phyloP scores from a whole-genome alignment of 2,329 filamentous ascomycete species.

The Diaporthe aspalathi region DNA sequence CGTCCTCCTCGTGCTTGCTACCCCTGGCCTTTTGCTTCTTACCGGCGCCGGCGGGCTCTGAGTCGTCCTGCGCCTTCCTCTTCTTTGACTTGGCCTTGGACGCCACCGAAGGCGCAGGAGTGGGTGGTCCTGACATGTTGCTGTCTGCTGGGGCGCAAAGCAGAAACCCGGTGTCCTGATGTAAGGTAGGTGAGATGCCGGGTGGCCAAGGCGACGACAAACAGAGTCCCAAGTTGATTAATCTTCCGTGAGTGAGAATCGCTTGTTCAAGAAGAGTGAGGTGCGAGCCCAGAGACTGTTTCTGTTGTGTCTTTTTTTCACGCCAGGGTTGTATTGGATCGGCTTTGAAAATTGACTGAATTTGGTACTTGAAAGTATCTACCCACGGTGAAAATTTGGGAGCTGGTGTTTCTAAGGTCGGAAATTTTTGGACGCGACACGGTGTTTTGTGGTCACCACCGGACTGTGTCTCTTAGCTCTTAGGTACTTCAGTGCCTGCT shows the following conservation, averaged over 20 bases:
- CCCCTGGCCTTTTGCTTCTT: conserved; percentile 57
- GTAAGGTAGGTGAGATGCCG: not conserved
- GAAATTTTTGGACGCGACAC: not conserved
- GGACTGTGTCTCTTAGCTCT: conserved; percentile 6
- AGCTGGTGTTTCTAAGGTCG: not conserved
- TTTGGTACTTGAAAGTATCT: conserved; percentile 8
- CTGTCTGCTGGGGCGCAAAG: not conserved
- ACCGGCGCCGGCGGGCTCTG: not conserved
- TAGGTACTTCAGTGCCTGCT: not conserved
- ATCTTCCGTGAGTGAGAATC: not conserved
- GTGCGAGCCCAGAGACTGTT: not conserved
- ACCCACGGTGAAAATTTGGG: conserved; percentile 27
- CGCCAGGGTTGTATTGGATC: not conserved
- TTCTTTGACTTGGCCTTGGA: conserved; percentile 58
- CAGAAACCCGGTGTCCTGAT: not conserved
- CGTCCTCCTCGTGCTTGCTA: conserved; percentile 61
- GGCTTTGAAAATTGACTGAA: not conserved
- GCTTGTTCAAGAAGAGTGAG: not conserved
- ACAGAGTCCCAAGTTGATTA: too few species aligned
- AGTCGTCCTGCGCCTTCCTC: conserved; percentile 64
- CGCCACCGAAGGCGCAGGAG: conserved; percentile 21
- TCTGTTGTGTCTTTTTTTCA: not conserved
- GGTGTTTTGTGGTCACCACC: not conserved
- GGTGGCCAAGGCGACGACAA: not conserved
- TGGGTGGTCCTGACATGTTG: conserved; percentile 30